phyloP scores from a whole-genome alignment of 1,139 yeast species.

The Pichiaceae sp. region DNA sequence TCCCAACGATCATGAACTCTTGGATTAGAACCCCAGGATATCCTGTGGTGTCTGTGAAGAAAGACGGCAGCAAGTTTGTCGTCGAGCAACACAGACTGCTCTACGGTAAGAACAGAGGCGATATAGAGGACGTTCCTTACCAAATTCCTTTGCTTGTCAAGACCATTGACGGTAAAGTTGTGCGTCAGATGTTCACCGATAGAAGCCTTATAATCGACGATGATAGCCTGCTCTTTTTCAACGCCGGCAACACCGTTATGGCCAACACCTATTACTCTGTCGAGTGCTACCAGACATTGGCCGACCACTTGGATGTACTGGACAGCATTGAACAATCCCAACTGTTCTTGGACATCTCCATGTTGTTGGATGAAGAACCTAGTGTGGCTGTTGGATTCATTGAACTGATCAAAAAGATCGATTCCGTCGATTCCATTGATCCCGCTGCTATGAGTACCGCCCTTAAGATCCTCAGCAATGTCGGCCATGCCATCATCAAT shows the following conservation, averaged over 20 bases:
- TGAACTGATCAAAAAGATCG: constrained; percentile 22
- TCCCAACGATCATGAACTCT: constrained; percentile 40
- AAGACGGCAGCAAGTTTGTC: constrained; percentile 21
- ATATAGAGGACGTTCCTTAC: constrained; percentile 37
- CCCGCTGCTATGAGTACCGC: constrained; percentile 20
- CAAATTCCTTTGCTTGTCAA: constrained; percentile 47
- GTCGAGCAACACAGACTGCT: constrained; percentile 48
- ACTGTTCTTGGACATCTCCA: constrained; percentile 32
- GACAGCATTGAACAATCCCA: constrained; percentile 27
- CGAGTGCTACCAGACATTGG: constrained; percentile 10
- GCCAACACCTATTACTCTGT: constrained; percentile 18
- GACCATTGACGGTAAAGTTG: constrained; percentile 28
- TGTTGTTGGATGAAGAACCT: constrained; percentile 21
- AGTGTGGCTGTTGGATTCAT: constrained; percentile 27
- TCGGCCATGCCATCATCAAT: constrained; percentile 21
- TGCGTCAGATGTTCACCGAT: constrained; percentile 40
- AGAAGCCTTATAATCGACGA: constrained; percentile 32
- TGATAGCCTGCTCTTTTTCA: constrained; percentile 28
- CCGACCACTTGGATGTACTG: constrained; percentile 18
- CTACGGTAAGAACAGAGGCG: constrained; percentile 22
- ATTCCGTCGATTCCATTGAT: constrained; percentile 18
- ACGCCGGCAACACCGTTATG: constrained; percentile 37
- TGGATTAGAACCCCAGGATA: constrained; percentile 55
- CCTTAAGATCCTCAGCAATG: constrained; percentile 27
- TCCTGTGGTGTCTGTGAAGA: constrained; percentile 41